Evolutionary conservation across 768 basidiomycete genomes (phyloP).

Genomic region (Calocera viscosa): DNA sequence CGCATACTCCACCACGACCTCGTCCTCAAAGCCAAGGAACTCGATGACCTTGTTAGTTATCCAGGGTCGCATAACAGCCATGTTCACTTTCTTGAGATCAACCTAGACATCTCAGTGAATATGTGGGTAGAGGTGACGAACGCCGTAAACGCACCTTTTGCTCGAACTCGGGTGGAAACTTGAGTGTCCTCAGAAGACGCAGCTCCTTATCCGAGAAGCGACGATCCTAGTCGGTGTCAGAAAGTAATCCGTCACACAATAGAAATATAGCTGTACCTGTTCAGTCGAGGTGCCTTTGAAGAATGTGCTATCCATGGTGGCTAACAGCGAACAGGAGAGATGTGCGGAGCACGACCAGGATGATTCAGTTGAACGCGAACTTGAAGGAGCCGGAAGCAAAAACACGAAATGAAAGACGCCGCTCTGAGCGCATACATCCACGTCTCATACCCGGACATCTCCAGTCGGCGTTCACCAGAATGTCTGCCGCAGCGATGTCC

Average conservation of each 20-base stretch:
- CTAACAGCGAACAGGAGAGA: neutral
- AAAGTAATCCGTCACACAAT: neutral
- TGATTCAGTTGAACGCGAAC: neutral
- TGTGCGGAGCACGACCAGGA: neutral
- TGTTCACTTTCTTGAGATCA: constrained; percentile 90
- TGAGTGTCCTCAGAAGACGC: constrained; percentile 75
- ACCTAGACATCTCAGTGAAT: constrained; percentile 37
- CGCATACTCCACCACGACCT: constrained; percentile 91
- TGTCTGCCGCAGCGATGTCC: neutral
- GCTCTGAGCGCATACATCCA: neutral
- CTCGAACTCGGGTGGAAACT: constrained; percentile 81
- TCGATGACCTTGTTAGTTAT: constrained; percentile 85
- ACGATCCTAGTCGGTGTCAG: constrained; percentile 51
- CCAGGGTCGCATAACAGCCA: constrained; percentile 88
- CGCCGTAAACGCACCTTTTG: constrained; percentile 47
- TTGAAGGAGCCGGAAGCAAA: neutral
- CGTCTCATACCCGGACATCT: neutral
- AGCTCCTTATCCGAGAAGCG: constrained; percentile 92
- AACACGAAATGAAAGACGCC: too few species aligned
- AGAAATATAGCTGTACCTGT: neutral
- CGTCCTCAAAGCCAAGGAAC: constrained; percentile 88
- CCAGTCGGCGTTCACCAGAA: neutral
- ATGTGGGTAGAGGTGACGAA: neutral
- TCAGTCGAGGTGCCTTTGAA: neutral
- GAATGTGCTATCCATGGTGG: neutral